phyloP scores from a whole-genome alignment of 2,329 filamentous ascomycete species.

The Davidsoniella australis region DNA sequence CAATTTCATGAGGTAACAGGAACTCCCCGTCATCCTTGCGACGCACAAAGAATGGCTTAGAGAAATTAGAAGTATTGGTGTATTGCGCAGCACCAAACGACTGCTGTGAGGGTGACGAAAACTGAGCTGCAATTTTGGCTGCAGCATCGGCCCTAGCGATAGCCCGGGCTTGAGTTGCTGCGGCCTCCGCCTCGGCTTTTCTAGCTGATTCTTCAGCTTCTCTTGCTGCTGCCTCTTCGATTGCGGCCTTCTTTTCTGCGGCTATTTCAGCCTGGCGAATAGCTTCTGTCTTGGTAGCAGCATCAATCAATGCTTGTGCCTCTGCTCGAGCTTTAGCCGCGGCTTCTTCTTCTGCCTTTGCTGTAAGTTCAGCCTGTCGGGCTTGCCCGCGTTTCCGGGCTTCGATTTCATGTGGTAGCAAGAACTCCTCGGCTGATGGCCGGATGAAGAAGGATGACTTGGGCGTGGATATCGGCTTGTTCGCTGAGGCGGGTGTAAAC shows the following conservation, averaged over 20 bases:
- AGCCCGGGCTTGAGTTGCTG: not conserved
- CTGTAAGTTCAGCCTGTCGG: not conserved
- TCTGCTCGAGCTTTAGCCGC: conserved; percentile 1
- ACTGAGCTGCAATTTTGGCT: not conserved
- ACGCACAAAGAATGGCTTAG: not conserved
- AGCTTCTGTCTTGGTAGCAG: not conserved
- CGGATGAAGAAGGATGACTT: not conserved
- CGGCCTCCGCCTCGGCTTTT: not conserved
- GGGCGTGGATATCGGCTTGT: not conserved
- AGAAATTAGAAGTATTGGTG: not conserved
- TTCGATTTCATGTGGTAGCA: conserved; percentile 6
- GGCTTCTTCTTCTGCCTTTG: not conserved
- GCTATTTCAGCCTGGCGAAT: not conserved
- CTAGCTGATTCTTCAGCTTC: not conserved
- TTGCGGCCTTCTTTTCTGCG: not conserved
- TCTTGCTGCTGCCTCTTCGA: not conserved
- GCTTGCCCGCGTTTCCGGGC: not conserved
- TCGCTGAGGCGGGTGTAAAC: too few relatives aligned
- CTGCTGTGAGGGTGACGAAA: not conserved
- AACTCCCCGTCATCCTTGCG: conserved; percentile 2
- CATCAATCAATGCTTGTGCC: not conserved
- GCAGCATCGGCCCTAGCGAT: not conserved
- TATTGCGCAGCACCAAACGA: not conserved
- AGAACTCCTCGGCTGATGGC: conserved; percentile 1
- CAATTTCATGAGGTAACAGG: not conserved